phyloP scores from a whole-genome alignment of 2,329 filamentous ascomycete genomes.

The Aspergillus flavus region DNA sequence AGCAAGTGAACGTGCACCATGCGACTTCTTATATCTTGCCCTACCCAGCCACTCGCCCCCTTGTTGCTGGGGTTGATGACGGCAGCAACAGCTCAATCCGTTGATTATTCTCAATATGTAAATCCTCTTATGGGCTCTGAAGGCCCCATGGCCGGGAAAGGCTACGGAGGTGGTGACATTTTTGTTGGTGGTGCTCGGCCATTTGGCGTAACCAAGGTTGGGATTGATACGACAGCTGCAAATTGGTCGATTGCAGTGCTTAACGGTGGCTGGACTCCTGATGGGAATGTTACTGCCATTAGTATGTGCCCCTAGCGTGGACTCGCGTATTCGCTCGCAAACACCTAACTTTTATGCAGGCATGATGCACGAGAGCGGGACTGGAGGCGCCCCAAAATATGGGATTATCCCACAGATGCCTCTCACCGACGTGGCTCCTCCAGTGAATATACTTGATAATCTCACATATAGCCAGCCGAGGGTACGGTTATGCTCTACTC shows the following conservation, averaged over 20 bases:
- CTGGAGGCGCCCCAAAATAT: conserved; percentile 48
- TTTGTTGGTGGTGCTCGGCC: conserved; percentile 49
- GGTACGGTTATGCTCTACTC: conserved; percentile 44
- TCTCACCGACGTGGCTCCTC: conserved; percentile 39
- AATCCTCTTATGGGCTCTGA: conserved; percentile 53
- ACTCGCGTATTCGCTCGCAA: background rate
- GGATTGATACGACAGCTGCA: conserved; percentile 42
- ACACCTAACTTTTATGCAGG: conserved; percentile 9
- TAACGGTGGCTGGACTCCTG: conserved; percentile 50
- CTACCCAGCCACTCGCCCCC: background rate
- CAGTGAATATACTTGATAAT: conserved; percentile 46
- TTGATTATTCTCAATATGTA: conserved; percentile 42
- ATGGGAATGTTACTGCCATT: conserved; percentile 56
- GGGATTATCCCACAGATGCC: conserved; percentile 37
- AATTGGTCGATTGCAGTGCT: conserved; percentile 40
- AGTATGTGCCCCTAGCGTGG: conserved; percentile 17
- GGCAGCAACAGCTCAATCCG: background rate
- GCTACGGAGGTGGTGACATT: conserved; percentile 46
- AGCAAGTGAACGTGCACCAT: background rate
- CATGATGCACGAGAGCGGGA: conserved; percentile 54
- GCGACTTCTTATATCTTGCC: background rate
- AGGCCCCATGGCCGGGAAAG: conserved; percentile 45
- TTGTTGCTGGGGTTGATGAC: conserved; percentile 6
- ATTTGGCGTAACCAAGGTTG: conserved; percentile 49
- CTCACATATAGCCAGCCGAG: conserved; percentile 56